Evolutionary conservation across 2,329 filamentous ascomycete species (phyloP).

Genomic region (Penicillium sp.): DNA sequence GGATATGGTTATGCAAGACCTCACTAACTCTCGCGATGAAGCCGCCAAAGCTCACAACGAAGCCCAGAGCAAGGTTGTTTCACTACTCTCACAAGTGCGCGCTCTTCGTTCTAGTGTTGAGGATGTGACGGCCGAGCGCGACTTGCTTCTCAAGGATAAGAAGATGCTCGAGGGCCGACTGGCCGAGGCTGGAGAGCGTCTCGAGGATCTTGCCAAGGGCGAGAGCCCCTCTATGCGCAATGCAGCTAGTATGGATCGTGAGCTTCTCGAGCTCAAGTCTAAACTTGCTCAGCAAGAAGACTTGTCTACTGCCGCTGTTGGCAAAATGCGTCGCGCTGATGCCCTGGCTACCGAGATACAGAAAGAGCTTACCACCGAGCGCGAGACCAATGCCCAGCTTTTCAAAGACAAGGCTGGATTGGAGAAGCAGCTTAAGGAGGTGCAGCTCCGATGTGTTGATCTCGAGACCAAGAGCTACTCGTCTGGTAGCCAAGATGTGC

Average conservation of each 20-base stretch:
- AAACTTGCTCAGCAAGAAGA: conserved; percentile 89
- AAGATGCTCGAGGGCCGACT: conserved; percentile 77
- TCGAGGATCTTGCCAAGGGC: conserved; percentile 81
- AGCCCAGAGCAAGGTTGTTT: conserved; percentile 87
- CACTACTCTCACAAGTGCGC: conserved; percentile 82
- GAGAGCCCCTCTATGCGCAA: conserved; percentile 85
- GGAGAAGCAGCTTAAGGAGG: conserved; percentile 85
- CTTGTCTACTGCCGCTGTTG: conserved; percentile 81
- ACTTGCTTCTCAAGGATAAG: conserved; percentile 82
- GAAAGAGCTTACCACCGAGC: conserved; percentile 81
- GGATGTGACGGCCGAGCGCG: conserved; percentile 77
- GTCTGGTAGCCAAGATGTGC: conserved; percentile 86
- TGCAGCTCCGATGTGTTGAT: conserved; percentile 84
- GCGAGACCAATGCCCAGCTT: conserved; percentile 72
- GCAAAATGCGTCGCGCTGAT: conserved; percentile 95
- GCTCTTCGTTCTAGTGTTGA: conserved; percentile 77
- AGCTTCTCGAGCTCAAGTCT: conserved; percentile 83
- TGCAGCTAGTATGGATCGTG: conserved; percentile 80
- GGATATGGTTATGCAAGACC: conserved; percentile 81
- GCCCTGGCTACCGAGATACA: conserved; percentile 82
- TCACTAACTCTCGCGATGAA: conserved; percentile 88
- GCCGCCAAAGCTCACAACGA: conserved; percentile 90
- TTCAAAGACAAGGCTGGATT: conserved; percentile 85
- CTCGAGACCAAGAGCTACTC: conserved; percentile 97
- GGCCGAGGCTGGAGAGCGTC: conserved; percentile 76